Evolutionary conservation across 805 yeast species (phyloP).

Genomic region (Lipomyces kockii): DNA sequence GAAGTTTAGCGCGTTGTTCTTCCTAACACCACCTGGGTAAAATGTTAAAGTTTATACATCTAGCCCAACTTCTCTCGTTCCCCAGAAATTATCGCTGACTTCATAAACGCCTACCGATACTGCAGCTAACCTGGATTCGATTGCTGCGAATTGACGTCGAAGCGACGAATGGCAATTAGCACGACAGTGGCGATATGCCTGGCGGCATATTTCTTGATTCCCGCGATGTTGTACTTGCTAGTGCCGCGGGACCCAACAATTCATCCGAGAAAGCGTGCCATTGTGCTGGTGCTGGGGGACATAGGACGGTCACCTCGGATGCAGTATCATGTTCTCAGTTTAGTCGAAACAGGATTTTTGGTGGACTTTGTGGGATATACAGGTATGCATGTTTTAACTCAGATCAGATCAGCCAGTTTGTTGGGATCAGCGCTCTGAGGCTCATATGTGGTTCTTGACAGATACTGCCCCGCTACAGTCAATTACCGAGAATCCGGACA

Average conservation of each 20-base stretch:
- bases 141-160: not conserved
- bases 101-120: not conserved
- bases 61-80: not conserved
- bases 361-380: slow-evolving; percentile 86
- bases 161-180: not conserved
- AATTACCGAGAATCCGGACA: slow-evolving; percentile 38
- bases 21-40: not conserved
- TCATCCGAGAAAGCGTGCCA: slow-evolving; percentile 54
- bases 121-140: not conserved
- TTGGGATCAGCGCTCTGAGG: not conserved
- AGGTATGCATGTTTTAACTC: slow-evolving; percentile 34
- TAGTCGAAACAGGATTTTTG: slow-evolving; percentile 66
- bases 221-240: slow-evolving; percentile 30
- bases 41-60: not conserved
- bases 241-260: slow-evolving; percentile 32
- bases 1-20: not conserved
- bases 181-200: slow-evolving; percentile 22
- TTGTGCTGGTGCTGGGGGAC: slow-evolving; percentile 88
- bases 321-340: slow-evolving; percentile 83
- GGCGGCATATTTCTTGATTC: slow-evolving; percentile 30
- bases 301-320: slow-evolving; percentile 94
- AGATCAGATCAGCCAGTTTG: not conserved
- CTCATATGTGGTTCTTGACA: not conserved
- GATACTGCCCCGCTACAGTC: slow-evolving; percentile 38
- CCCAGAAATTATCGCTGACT: not conserved